Conservation (phyloP, 805 yeast species). For the Candida xyloterini region DNA sequence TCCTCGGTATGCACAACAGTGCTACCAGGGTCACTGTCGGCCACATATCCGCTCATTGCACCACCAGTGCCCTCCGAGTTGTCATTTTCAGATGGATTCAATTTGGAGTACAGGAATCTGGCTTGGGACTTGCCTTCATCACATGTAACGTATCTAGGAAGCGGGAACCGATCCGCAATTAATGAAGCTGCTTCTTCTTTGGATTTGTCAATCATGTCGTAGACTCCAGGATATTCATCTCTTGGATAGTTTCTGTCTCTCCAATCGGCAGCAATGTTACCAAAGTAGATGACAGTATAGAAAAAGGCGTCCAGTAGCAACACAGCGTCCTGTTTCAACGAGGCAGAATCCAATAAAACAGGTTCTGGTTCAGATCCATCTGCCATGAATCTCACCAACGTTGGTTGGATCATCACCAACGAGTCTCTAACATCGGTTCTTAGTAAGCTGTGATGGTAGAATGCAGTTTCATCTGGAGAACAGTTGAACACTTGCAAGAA, state of each 20-base stretch:
- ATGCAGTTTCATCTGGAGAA: slow-evolving; percentile 98
- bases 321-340: slow-evolving; percentile 84
- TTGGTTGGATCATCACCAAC: slow-evolving; percentile 96
- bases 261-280: slow-evolving; percentile 94
- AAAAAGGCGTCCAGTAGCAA: slow-evolving; percentile 91
- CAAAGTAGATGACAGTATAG: slow-evolving; percentile 94
- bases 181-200: slow-evolving; percentile 89
- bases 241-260: slow-evolving; percentile 93
- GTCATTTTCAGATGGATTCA: slow-evolving; percentile 86
- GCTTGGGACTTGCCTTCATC: slow-evolving; percentile 99
- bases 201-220: slow-evolving; percentile 82
- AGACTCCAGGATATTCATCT: slow-evolving; percentile 85
- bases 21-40: slow-evolving; percentile 39
- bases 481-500: slow-evolving; percentile 94
- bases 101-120: slow-evolving; percentile 88
- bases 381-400: slow-evolving; percentile 80
- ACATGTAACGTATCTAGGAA: slow-evolving; percentile 95
- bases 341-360: slow-evolving; percentile 88
- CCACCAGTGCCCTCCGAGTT: slow-evolving; percentile 43
- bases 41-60: slow-evolving; percentile 45
- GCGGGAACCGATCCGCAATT: slow-evolving; percentile 90
- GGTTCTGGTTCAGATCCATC: slow-evolving; percentile 83
- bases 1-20: slow-evolving; percentile 95
- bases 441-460: slow-evolving; percentile 87
- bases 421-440: slow-evolving; percentile 93